These are phyloP conservation scores for Pistacia integerrima DNA, from an alignment of 345 rosid genomes.

Conservation along the genomic window DNA sequence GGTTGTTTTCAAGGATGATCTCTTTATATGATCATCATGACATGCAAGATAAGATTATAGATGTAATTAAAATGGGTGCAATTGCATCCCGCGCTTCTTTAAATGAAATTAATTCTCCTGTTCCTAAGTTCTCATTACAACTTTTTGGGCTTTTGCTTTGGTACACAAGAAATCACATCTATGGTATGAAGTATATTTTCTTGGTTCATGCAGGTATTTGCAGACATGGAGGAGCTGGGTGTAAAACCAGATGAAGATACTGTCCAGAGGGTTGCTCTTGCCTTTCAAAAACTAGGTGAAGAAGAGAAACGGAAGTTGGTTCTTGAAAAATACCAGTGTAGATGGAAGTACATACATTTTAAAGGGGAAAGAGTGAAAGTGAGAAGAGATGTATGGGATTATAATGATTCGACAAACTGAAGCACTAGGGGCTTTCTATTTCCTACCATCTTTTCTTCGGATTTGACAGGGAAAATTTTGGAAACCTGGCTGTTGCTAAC, in stretches of 20 bases:
- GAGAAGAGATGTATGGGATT: constrained; percentile 47
- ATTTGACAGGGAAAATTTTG: not conserved
- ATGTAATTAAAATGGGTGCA: constrained; percentile 41
- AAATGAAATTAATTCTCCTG: not conserved
- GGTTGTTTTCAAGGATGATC: constrained; percentile 80
- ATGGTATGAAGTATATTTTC: not conserved
- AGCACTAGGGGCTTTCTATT: not conserved
- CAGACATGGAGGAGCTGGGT: constrained; percentile 90
- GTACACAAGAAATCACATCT: not conserved
- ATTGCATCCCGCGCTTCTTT: not conserved
- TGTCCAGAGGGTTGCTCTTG: constrained; percentile 56
- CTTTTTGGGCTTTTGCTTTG: not conserved
- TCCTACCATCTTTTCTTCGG: not conserved
- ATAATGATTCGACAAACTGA: constrained; percentile 19
- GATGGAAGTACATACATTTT: constrained; percentile 79
- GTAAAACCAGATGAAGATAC: constrained; percentile 85
- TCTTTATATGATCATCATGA: constrained; percentile 76
- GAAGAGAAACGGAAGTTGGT: constrained; percentile 60
- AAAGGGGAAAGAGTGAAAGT: constrained; percentile 80
- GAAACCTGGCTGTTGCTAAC: not conserved
- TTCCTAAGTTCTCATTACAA: not conserved
- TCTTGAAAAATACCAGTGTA: constrained; percentile 56
- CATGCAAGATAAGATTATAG: constrained; percentile 67
- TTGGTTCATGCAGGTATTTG: constrained; percentile 60
- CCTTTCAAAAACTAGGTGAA: constrained; percentile 59